Evolutionary conservation across 2,329 filamentous ascomycete species (phyloP).

Genomic region (Sclerotinia nivalis): DNA sequence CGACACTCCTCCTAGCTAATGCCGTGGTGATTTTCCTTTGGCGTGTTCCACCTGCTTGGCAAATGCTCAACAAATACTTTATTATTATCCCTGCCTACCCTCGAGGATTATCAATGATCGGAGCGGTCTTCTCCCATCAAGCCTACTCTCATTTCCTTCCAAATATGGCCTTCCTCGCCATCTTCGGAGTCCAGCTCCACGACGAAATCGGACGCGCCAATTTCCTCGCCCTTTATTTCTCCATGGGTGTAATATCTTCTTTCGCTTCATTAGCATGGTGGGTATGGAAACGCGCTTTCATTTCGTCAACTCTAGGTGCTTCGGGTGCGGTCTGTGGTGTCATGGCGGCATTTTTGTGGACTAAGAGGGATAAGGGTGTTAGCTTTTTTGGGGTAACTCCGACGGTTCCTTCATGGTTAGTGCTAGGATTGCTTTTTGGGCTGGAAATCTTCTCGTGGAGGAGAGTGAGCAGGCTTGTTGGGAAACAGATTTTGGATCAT

Average conservation of each 20-base stretch:
- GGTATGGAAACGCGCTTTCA: slow-evolving; percentile 45
- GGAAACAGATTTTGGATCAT: slow-evolving; percentile 41
- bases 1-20: slow-evolving; percentile 61
- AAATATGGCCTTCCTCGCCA: slow-evolving; percentile 67
- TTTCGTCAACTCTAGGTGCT: slow-evolving; percentile 60
- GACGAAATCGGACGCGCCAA: slow-evolving; percentile 68
- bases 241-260: slow-evolving; percentile 58
- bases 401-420: slow-evolving; percentile 56
- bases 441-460: slow-evolving; percentile 50
- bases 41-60: slow-evolving; percentile 66
- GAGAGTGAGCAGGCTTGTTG: slow-evolving; percentile 16
- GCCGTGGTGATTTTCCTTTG: slow-evolving; percentile 57
- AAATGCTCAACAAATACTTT: slow-evolving; percentile 67
- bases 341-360: slow-evolving; percentile 61
- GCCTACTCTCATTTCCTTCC: slow-evolving; percentile 57
- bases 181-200: slow-evolving; percentile 67
- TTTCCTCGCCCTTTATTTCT: slow-evolving; percentile 68
- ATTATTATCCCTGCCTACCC: slow-evolving; percentile 65
- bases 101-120: slow-evolving; percentile 60
- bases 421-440: slow-evolving; percentile 55
- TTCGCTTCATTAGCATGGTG: slow-evolving; percentile 55
- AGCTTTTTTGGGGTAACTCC: slow-evolving; percentile 56
- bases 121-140: slow-evolving; percentile 70
- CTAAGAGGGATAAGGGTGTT: slow-evolving; percentile 57
- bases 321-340: slow-evolving; percentile 66